phyloP scores from a whole-genome alignment of 441 rosid species.

The Metrosideros polymorpha region DNA sequence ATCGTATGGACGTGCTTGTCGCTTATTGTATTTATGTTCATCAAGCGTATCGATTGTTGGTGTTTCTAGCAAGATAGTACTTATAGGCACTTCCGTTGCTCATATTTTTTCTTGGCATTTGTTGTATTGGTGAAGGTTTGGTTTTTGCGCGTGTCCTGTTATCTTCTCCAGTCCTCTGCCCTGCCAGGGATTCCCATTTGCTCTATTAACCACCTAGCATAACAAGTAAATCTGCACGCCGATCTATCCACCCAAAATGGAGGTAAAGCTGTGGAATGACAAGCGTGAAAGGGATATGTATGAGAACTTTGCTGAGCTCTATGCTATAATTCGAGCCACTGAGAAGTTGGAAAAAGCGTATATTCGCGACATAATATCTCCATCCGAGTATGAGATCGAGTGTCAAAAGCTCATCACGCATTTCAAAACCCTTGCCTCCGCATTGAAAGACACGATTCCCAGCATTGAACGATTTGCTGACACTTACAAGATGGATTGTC shows the following conservation, averaged over 20 bases:
- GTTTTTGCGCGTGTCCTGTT: conserved; percentile 97
- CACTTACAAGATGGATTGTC: conserved; percentile 93
- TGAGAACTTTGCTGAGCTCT: conserved; percentile 90
- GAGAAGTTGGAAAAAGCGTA: conserved; percentile 94
- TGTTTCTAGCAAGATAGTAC: neutral
- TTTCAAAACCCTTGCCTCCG: conserved; percentile 71
- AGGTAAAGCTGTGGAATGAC: conserved; percentile 92
- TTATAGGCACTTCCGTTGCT: neutral
- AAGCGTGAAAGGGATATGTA: conserved; percentile 98
- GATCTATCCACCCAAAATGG: conserved; percentile 36
- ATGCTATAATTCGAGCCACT: conserved; percentile 89
- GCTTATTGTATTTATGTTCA: neutral
- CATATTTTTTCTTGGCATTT: neutral
- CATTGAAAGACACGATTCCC: conserved; percentile 73
- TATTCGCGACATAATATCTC: conserved; percentile 60
- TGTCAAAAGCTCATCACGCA: conserved; percentile 93
- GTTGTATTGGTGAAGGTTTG: conserved; percentile 25
- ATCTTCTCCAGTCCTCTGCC: conserved; percentile 84
- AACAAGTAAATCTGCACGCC: neutral
- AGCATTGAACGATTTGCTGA: conserved; percentile 84
- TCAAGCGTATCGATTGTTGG: neutral
- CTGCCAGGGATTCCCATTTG: neutral
- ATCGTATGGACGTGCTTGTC: neutral
- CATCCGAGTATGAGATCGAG: conserved; percentile 71
- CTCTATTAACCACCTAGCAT: neutral